Conservation (phyloP, 2,329 filamentous ascomycete genomes). For the Ceratocystis harringtonii region DNA sequence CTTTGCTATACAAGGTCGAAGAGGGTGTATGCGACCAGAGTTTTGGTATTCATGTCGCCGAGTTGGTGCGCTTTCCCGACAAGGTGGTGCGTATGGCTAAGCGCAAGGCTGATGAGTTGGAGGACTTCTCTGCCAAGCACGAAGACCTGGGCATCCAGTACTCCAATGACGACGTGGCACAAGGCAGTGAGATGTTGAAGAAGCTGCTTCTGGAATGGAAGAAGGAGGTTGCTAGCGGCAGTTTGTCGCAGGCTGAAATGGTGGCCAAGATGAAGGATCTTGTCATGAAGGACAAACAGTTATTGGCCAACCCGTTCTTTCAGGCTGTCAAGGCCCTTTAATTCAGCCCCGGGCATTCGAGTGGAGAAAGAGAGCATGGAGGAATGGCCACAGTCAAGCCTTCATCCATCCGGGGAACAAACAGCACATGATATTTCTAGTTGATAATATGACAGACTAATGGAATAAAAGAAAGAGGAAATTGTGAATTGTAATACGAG, state of each 20-base stretch:
- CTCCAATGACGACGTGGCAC: slow-evolving; percentile 73
- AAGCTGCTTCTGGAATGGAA: slow-evolving; percentile 76
- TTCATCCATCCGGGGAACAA: background rate
- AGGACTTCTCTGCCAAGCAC: slow-evolving; percentile 79
- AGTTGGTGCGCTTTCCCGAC: slow-evolving; percentile 86
- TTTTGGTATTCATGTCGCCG: slow-evolving; percentile 95
- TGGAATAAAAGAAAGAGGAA: background rate
- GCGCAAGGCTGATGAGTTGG: slow-evolving; percentile 91
- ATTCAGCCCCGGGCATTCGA: slow-evolving; percentile 15
- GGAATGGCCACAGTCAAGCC: background rate
- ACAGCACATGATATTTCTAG: slow-evolving; percentile 6
- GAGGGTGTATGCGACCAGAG: slow-evolving; percentile 92
- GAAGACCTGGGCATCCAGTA: slow-evolving; percentile 47
- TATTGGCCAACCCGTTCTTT: slow-evolving; percentile 55
- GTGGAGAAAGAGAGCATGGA: background rate
- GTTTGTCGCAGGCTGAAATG: slow-evolving; percentile 60
- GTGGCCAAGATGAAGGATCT: slow-evolving; percentile 63
- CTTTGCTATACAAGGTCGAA: slow-evolving; percentile 90
- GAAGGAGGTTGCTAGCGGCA: slow-evolving; percentile 43
- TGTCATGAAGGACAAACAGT: slow-evolving; percentile 54
- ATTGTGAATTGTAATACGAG: background rate
- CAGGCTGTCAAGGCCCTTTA: slow-evolving; percentile 44
- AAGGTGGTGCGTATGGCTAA: slow-evolving; percentile 99
- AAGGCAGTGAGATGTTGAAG: slow-evolving; percentile 75
- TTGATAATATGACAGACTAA: background rate